These are phyloP conservation scores for Malus hybrid DNA, from an alignment of 331 rosid species.

Conservation along the genomic window DNA sequence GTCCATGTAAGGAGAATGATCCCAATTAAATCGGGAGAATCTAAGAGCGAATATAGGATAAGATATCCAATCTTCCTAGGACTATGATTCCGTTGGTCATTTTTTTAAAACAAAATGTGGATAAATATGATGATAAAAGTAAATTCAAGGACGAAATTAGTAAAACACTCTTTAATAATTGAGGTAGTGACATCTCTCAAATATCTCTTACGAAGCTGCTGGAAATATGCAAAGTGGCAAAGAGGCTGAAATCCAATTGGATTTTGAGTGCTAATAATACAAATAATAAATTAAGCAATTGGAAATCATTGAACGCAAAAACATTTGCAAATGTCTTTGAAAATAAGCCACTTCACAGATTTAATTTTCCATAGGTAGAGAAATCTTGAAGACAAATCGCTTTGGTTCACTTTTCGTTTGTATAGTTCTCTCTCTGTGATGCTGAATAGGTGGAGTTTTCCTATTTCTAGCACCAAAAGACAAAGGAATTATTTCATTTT, in stretches of 20 bases:
- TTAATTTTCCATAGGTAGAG: too few relatives aligned
- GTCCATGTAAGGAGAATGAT: too few relatives aligned
- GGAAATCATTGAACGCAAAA: background rate
- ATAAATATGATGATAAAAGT: too few relatives aligned
- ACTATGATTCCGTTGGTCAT: too few relatives aligned
- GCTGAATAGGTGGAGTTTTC: constrained; percentile 18
- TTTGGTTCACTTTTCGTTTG: background rate
- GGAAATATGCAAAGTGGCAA: background rate
- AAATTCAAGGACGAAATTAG: too few relatives aligned
- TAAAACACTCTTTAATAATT: too few relatives aligned
- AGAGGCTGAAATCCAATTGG: background rate
- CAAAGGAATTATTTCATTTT: background rate
- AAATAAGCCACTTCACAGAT: constrained; percentile 7
- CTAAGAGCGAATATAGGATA: too few relatives aligned
- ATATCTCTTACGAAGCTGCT: too few relatives aligned
- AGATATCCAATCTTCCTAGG: too few relatives aligned
- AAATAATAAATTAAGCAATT: background rate
- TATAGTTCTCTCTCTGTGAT: background rate
- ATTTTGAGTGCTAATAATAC: background rate
- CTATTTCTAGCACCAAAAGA: constrained; percentile 23
- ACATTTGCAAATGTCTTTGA: constrained; percentile 11
- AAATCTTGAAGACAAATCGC: background rate
- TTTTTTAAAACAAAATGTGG: too few relatives aligned
- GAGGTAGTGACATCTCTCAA: too few relatives aligned
- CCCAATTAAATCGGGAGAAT: too few relatives aligned